Evolutionary conservation across 768 basidiomycete species (phyloP), one percentile per base, ranked within the genome.

Genomic region (Daedaleopsis nitida): DNA sequence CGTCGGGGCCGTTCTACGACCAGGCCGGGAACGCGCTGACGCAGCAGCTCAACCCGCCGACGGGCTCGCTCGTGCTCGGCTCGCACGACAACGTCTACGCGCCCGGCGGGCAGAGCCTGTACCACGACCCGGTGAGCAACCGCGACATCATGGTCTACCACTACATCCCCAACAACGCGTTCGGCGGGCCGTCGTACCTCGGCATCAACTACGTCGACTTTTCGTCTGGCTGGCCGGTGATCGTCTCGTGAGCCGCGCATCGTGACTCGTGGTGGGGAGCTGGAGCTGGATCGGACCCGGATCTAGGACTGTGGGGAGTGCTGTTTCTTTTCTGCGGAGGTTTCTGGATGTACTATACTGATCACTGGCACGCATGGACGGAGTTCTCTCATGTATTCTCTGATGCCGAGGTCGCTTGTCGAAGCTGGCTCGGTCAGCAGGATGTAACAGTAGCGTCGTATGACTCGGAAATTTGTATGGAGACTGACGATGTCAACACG

Each of bases 11-110:
- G 7, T 53, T 53, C 52, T 16, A 5, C 38, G 52, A 21, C n/a
- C 35, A 53, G 38, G 38, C 23, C 37, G 52, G 52, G 17, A 39
- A 53, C 52, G 37, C 14, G n/a, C 14, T 53, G 38, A 53, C 52
- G 5, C n/a, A 11, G 19, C 21, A 53, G 19, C 37, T 53, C 0
- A 16, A 1, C 12, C 52, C 52, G 35, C 52, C 52, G 11, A 53
- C 52, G n/a, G 52, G 52, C 21, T 37, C 52, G 38, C 52, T 53
- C 21, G 52, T 53, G 19, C 52, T 53, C 37, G 52, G 52, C 21
- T 53, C 52, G 37, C 52, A 53, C 37, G 52, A 53, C 38, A 53
- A 53, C 52, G 21, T 53, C n/a, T 53, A 53, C 52, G 52, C 52
- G 21, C 52, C 52, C 1, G 52, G 52, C 37, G 52, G 52, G 37